Conservation (phyloP, 768 basidiomycete genomes). For the Psilocybe tampanensis region DNA sequence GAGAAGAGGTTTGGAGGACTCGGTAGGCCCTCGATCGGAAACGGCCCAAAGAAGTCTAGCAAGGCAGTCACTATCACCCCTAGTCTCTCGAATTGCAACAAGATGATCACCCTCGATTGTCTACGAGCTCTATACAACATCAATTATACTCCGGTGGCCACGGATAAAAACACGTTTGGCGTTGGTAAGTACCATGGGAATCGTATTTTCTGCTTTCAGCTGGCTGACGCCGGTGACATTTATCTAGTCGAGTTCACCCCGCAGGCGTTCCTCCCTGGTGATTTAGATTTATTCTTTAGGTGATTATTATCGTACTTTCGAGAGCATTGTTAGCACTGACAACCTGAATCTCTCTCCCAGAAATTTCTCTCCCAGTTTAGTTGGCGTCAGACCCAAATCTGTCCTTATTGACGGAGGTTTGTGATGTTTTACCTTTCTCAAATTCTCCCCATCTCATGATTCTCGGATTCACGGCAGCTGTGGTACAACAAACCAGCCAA, state of each 20-base stretch:
- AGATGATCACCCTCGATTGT: slow-evolving; percentile 39
- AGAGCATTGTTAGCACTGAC: not conserved
- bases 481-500: slow-evolving; percentile 40
- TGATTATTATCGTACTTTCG: not conserved
- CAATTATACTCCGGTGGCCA: slow-evolving; percentile 32
- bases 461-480: slow-evolving; percentile 32
- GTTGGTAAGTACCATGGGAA: slow-evolving; percentile 29
- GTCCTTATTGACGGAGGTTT: slow-evolving; percentile 39
- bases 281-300: slow-evolving; percentile 47
- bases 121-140: slow-evolving; percentile 42
- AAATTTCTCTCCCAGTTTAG: slow-evolving; percentile 39
- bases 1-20: slow-evolving; percentile 20
- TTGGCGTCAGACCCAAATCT: slow-evolving; percentile 35
- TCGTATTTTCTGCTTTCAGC: not conserved
- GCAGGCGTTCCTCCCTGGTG: slow-evolving; percentile 43
- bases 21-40: slow-evolving; percentile 16
- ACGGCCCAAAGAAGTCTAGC: slow-evolving; percentile 21
- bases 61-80: slow-evolving; percentile 21
- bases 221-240: not conserved
- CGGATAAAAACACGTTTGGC: slow-evolving; percentile 38
- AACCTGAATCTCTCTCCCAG: slow-evolving; percentile 5
- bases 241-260: slow-evolving; percentile 54
- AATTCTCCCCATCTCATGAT: not conserved
- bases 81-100: slow-evolving; percentile 27
- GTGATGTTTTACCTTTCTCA: not conserved